A percentile compares a stretch with the other conserved stretches of the same genome.
Conservation (phyloP, 495 filamentous ascomycete genomes). For the Trichoderma parareesei region DNA sequence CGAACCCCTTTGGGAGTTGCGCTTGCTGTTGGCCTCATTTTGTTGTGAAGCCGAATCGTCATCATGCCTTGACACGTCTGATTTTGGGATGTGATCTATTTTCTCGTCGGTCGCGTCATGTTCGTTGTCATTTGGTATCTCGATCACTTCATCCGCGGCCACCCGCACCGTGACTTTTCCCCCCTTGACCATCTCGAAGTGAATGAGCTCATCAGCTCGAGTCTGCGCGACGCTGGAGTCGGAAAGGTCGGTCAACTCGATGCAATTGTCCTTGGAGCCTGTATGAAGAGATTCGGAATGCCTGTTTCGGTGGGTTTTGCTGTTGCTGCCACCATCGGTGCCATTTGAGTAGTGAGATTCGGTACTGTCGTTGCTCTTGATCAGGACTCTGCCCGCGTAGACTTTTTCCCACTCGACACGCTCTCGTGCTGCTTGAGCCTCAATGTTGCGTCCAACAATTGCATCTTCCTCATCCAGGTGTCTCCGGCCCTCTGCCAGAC, state of each 20-base stretch:
- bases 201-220: constrained; percentile 21
- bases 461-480: constrained; percentile 63
- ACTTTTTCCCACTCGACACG: constrained; percentile 71
- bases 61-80: background rate
- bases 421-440: constrained; percentile 59
- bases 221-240: constrained; percentile 6
- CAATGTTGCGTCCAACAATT: constrained; percentile 56
- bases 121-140: constrained; percentile 19
- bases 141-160: constrained; percentile 27
- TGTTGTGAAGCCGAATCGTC: background rate
- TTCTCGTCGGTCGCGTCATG: constrained; percentile 10
- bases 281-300: constrained; percentile 16
- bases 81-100: background rate
- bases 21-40: constrained; percentile 21
- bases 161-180: constrained; percentile 31
- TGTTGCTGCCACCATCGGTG: constrained; percentile 43
- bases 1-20: constrained; percentile 17
- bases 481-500: constrained; percentile 46
- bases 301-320: constrained; percentile 36
- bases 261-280: constrained; percentile 22
- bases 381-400: constrained; percentile 51
- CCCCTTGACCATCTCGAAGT: constrained; percentile 22
- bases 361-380: constrained; percentile 20
- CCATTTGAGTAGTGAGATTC: constrained; percentile 39
- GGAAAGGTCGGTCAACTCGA: constrained; percentile 29